A percentile compares a stretch with the other conserved stretches of the same genome.
Evolutionary conservation across 2,329 filamentous ascomycete genomes (phyloP).

Genomic region (Epichloe sibirici): DNA sequence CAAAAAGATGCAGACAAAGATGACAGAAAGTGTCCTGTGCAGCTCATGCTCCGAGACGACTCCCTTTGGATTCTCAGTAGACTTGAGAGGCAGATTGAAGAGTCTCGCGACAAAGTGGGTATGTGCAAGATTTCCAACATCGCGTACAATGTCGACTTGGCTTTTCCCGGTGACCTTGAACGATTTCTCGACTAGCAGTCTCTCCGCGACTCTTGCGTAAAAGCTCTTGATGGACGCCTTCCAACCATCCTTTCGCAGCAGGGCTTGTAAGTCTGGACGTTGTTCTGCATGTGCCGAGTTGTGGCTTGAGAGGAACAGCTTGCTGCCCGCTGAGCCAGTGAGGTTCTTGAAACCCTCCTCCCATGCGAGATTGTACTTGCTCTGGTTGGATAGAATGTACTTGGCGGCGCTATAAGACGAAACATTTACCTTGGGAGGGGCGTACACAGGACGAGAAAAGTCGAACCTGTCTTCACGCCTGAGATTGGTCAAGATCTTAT

Average conservation of each 20-base stretch:
- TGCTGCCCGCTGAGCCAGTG: constrained; percentile 40
- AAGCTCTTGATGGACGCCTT: constrained; percentile 51
- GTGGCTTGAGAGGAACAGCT: constrained; percentile 46
- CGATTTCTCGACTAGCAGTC: constrained; percentile 52
- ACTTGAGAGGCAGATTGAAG: constrained; percentile 58
- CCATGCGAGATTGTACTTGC: constrained; percentile 55
- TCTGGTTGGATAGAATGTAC: constrained; percentile 46
- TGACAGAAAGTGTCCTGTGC: constrained; percentile 49
- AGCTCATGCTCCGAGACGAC: constrained; percentile 42
- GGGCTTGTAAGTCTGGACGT: constrained; percentile 39
- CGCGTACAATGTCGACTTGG: constrained; percentile 59
- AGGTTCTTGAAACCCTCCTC: constrained; percentile 50
- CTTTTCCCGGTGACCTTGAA: constrained; percentile 42
- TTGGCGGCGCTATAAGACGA: constrained; percentile 49
- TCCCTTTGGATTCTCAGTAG: constrained; percentile 44
- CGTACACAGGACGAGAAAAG: constrained; percentile 48
- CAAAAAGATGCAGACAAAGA: constrained; percentile 55
- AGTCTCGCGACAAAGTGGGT: constrained; percentile 50
- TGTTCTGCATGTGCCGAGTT: constrained; percentile 35
- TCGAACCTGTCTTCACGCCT: constrained; percentile 57
- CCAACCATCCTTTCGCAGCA: constrained; percentile 52
- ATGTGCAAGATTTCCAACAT: constrained; percentile 56
- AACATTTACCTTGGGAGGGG: constrained; percentile 40
- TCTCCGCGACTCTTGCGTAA: constrained; percentile 48
- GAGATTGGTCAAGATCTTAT: constrained; percentile 55